Base-by-base conservation (phyloP, 108 stramenopile genomes). In the Cylindrotheca closterium region DNA sequence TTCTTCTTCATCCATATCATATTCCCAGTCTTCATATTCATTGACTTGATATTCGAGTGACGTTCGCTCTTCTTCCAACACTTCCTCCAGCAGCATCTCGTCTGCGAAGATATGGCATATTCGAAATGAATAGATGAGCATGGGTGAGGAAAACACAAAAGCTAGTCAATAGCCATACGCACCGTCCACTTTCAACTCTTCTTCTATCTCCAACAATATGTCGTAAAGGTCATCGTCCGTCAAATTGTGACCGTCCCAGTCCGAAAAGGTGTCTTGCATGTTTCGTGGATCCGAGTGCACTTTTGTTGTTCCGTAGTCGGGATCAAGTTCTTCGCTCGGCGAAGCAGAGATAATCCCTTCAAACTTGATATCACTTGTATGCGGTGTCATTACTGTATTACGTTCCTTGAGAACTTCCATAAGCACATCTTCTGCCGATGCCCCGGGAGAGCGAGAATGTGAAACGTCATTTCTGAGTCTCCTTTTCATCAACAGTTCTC, bases 201-300 rank as follows among this genome's bases (percentile, higher is more conserved):
- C 51, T 21, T 52, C 51, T 8, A 52, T 18, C 51, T 52, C 51
- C n/a, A 5, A 18, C 7, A 52, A 18, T 5, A 52, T 21, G 7
- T 52, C 51, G 51, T 15, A 24, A 5, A 52, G 18, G 51, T 52
- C 51, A 8, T 52, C 51, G 5, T 52, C 51, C 18, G 51, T 24
- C 51, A 25, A 21, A 15, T 25, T 52, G 12, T 25, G 21, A 5
- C 51, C 5, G 51, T 8, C 7, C 24, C 51, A 52, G 8, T 25
- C n/a, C n/a, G n/a, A n/a, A n/a, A n/a, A n/a, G n/a, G n/a, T 52
- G n/a, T 25, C 51, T 52, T 52, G 51, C 51, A 17, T 25, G 7
- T 25, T 25, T 25, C 10, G 37, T 42, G 10, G 7, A 42, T 15
- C 7, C 15, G 10, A 7, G 15, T 42, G 15, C 37, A 42, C 7